phyloP scores from a whole-genome alignment of 768 basidiomycete species.

The Coprinopsis cinerea region DNA sequence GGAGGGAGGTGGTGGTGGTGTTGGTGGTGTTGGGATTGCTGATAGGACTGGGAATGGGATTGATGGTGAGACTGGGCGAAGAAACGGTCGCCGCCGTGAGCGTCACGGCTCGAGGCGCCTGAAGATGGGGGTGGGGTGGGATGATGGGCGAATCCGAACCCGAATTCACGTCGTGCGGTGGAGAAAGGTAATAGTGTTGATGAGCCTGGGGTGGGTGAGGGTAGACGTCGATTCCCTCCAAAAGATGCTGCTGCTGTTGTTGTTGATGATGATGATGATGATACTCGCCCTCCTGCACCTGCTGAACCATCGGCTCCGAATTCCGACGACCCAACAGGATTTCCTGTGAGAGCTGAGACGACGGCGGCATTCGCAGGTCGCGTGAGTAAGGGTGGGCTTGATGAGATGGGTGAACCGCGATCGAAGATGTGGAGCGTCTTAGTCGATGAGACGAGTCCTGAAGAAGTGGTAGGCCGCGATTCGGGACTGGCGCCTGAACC shows the following conservation, averaged over 20 bases:
- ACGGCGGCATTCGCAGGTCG: constrained; percentile 36
- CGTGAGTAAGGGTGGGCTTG: constrained; percentile 15
- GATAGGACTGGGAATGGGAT: no score
- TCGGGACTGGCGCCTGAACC: constrained; percentile 18
- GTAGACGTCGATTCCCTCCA: constrained; percentile 5
- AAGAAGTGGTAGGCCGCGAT: constrained; percentile 35
- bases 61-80: no score
- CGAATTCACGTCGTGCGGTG: constrained; percentile 14
- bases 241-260: constrained; percentile 5
- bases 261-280: constrained; percentile 3
- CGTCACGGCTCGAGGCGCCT: no score
- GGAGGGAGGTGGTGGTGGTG: constrained; percentile 25
- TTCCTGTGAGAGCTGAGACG: constrained; percentile 13
- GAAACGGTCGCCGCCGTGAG: no score
- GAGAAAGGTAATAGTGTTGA: not conserved
- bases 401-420: constrained; percentile 6
- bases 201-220: constrained; percentile 2
- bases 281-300: not conserved
- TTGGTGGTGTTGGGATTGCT: constrained; percentile 17
- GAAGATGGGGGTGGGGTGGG: constrained; percentile 18
- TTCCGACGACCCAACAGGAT: constrained; percentile 6
- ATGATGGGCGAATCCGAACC: constrained; percentile 33
- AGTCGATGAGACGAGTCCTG: constrained; percentile 41
- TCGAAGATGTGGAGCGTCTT: constrained; percentile 18
- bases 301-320: constrained; percentile 8